These are phyloP conservation scores for Davidsoniella eucalypti DNA, from an alignment of 2,329 filamentous ascomycete genomes.

Conservation along the genomic window DNA sequence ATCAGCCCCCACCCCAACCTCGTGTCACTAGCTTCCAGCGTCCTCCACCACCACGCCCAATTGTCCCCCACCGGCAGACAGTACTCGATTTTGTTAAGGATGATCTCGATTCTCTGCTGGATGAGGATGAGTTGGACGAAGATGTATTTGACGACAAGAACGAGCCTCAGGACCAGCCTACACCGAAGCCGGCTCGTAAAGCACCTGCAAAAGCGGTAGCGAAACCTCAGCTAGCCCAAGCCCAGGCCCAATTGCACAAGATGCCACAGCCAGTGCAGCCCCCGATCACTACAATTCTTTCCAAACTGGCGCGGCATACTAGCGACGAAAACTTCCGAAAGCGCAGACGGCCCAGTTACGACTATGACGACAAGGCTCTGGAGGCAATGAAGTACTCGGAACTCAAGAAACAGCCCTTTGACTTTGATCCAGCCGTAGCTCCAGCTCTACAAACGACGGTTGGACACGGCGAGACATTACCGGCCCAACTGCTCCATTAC, in stretches of 20 bases:
- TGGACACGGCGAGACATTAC: conserved; percentile 25
- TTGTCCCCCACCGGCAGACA: conserved; percentile 7
- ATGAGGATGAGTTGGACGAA: conserved; percentile 8
- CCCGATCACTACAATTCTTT: conserved; percentile 2
- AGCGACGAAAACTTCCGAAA: conserved; percentile 18
- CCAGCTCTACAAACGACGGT: conserved; percentile 20
- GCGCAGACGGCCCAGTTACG: conserved; percentile 29
- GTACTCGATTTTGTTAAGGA: conserved; percentile 8
- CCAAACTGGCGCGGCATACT: conserved; percentile 7
- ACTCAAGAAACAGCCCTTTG: conserved; percentile 36
- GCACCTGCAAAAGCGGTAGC: background rate
- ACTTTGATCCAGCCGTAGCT: conserved; percentile 35
- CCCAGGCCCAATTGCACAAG: conserved; percentile 3
- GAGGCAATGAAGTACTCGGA: conserved; percentile 35
- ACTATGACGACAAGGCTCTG: conserved; percentile 42
- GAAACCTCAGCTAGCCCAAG: conserved; percentile 3
- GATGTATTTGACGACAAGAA: conserved; percentile 2
- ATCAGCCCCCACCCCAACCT: conserved; percentile 1
- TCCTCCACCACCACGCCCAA: conserved; percentile 2
- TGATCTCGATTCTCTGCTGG: conserved; percentile 10
- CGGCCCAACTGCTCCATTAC: conserved; percentile 34
- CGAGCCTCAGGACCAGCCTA: conserved; percentile 5
- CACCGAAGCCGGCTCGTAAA: conserved; percentile 10
- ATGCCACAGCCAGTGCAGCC: background rate
- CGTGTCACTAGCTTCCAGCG: conserved; percentile 1